Percentiles rank a stretch among this genome's conserved stretches.
These are phyloP conservation scores for Dillenia suffruticosa DNA, from an alignment of 164 flowering plant genomes.

Conservation along the genomic window DNA sequence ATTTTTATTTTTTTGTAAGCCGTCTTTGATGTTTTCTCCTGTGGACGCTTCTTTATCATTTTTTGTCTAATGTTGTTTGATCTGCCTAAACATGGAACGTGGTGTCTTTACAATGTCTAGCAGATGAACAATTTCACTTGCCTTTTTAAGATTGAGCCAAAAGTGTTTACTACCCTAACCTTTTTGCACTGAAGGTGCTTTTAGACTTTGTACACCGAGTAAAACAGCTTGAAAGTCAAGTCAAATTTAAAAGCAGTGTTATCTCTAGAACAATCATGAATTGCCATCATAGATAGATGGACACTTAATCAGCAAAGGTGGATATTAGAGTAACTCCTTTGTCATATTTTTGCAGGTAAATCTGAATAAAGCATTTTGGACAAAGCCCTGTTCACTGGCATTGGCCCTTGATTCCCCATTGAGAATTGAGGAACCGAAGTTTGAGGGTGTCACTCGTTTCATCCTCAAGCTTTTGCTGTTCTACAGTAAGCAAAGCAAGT, in stretches of 20 bases:
- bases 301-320: background rate
- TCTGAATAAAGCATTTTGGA: constrained; percentile 75
- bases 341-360: constrained; percentile 45
- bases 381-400: constrained; percentile 82
- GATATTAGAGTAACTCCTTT: too few relatives aligned
- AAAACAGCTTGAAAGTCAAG: background rate
- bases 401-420: constrained; percentile 69
- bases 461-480: constrained; percentile 71
- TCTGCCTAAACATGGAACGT: too few relatives aligned
- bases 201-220: too few relatives aligned
- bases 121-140: too few relatives aligned
- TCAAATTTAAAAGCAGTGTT: background rate
- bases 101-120: too few relatives aligned
- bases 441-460: constrained; percentile 48
- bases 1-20: too few relatives aligned
- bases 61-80: too few relatives aligned
- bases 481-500: constrained; percentile 89
- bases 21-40: too few relatives aligned
- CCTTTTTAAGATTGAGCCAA: too few relatives aligned
- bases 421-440: constrained; percentile 81
- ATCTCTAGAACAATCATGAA: background rate
- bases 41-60: too few relatives aligned
- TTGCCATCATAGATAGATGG: background rate
- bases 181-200: too few relatives aligned
- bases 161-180: too few relatives aligned